Conservation (phyloP, 768 basidiomycete genomes). For the Crucibulum laeve region DNA sequence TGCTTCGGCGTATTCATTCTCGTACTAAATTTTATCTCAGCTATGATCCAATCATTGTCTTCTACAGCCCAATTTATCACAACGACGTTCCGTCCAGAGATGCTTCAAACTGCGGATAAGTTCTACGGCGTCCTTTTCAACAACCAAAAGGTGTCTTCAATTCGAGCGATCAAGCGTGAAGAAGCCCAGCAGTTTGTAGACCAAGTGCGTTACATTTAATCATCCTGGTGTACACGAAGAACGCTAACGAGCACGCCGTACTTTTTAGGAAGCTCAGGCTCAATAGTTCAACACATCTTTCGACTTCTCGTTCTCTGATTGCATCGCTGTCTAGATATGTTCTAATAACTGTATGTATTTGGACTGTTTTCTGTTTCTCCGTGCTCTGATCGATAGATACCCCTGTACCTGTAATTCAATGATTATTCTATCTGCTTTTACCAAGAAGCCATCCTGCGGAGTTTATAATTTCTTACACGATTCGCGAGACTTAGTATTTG, state of each 20-base stretch:
- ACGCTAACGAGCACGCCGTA: background rate
- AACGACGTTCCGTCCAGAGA: conserved; percentile 97
- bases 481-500: too few relatives aligned
- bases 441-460: too few relatives aligned
- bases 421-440: too few relatives aligned
- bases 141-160: conserved; percentile 91
- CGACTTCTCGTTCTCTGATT: too few relatives aligned
- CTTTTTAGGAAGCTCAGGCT: conserved; percentile 24
- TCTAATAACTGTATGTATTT: too few relatives aligned
- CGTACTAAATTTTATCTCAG: conserved; percentile 24
- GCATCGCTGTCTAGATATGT: too few relatives aligned
- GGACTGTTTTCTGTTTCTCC: too few relatives aligned
- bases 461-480: too few relatives aligned
- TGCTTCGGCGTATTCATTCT: background rate
- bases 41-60: conserved; percentile 92
- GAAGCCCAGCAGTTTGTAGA: conserved; percentile 96
- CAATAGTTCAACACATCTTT: conserved; percentile 17
- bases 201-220: conserved; percentile 41
- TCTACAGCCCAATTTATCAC: conserved; percentile 93
- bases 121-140: conserved; percentile 98
- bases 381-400: too few relatives aligned
- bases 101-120: conserved; percentile 93
- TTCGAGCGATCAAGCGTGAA: conserved; percentile 80
- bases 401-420: too few relatives aligned
- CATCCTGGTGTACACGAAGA: background rate